Conservation (phyloP, 495 filamentous ascomycete genomes). For the Aspergillus carlsbadensis region DNA sequence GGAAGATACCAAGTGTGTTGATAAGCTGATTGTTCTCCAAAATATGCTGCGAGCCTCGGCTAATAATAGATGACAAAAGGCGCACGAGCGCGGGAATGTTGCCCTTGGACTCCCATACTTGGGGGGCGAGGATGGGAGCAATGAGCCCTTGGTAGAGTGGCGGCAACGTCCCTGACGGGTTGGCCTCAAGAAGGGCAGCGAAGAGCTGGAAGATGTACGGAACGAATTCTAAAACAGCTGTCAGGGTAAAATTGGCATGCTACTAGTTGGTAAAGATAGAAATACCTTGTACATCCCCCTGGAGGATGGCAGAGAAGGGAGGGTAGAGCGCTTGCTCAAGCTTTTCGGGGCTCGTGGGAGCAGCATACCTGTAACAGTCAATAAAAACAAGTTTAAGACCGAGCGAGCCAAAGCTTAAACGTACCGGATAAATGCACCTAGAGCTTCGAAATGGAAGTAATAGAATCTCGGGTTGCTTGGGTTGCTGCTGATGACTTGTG, state of each 20-base stretch:
- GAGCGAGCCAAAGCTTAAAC: slow-evolving; percentile 17
- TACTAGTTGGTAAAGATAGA: background rate
- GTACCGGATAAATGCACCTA: slow-evolving; percentile 90
- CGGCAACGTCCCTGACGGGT: slow-evolving; percentile 69
- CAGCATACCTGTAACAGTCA: slow-evolving; percentile 58
- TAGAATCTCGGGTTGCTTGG: slow-evolving; percentile 98
- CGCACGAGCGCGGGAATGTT: slow-evolving; percentile 89
- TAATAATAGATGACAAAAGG: slow-evolving; percentile 78
- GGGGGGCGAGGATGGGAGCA: slow-evolving; percentile 67
- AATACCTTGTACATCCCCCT: slow-evolving; percentile 75
- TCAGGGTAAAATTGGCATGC: slow-evolving; percentile 5
- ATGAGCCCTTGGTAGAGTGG: slow-evolving; percentile 76
- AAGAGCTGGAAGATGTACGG: slow-evolving; percentile 97
- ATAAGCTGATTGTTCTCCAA: slow-evolving; percentile 73
- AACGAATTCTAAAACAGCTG: slow-evolving; percentile 69
- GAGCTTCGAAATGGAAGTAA: slow-evolving; percentile 94
- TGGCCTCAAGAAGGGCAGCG: slow-evolving; percentile 80
- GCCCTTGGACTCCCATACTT: slow-evolving; percentile 84
- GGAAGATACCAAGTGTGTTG: slow-evolving; percentile 85
- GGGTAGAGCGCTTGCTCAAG: slow-evolving; percentile 75
- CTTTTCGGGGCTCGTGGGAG: slow-evolving; percentile 63
- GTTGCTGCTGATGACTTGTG: slow-evolving; percentile 82
- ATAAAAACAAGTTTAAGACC: background rate
- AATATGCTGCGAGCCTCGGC: slow-evolving; percentile 70
- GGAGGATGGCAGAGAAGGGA: slow-evolving; percentile 73